phyloP scores from a whole-genome alignment of 306 rosid species.

The Quercus agrifolia region DNA sequence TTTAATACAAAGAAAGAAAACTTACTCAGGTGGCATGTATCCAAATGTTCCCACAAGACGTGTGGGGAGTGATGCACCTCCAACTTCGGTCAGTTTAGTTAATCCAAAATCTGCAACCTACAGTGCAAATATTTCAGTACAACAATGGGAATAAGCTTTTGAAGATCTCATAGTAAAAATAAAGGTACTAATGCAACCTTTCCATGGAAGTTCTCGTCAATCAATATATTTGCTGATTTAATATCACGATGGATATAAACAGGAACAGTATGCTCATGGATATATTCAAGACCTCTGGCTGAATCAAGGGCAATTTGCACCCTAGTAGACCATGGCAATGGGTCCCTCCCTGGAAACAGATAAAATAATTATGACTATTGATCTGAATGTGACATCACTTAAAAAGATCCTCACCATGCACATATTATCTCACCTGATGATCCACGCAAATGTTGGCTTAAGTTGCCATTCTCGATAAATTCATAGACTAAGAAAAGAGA shows the following conservation, averaged over 20 bases:
- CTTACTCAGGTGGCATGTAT: constrained; percentile 96
- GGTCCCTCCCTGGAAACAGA: constrained; percentile 59
- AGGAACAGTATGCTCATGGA: constrained; percentile 97
- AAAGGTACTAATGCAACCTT: constrained; percentile 50
- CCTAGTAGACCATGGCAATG: constrained; percentile 78
- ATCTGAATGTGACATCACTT: not conserved
- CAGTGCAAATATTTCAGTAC: constrained; percentile 7
- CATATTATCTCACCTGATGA: constrained; percentile 58
- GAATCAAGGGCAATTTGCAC: constrained; percentile 97
- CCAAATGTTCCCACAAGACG: constrained; percentile 92
- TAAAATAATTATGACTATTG: constrained; percentile 11
- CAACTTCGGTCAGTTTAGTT: constrained; percentile 87
- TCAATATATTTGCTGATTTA: constrained; percentile 92
- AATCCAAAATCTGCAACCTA: constrained; percentile 99
- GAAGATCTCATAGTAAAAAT: not conserved
- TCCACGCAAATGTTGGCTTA: constrained; percentile 87
- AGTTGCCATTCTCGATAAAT: constrained; percentile 36
- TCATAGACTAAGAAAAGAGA: constrained; percentile 93
- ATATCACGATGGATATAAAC: constrained; percentile 96
- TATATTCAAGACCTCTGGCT: constrained; percentile 95
- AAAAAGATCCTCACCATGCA: constrained; percentile 8
- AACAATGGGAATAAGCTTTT: constrained; percentile 19
- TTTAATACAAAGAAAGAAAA: not conserved
- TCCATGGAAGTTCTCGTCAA: constrained; percentile 73
- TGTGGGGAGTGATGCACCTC: constrained; percentile 75